Conservation (phyloP, 2,329 filamentous ascomycete genomes). For the Aureobasidium uvarum region DNA sequence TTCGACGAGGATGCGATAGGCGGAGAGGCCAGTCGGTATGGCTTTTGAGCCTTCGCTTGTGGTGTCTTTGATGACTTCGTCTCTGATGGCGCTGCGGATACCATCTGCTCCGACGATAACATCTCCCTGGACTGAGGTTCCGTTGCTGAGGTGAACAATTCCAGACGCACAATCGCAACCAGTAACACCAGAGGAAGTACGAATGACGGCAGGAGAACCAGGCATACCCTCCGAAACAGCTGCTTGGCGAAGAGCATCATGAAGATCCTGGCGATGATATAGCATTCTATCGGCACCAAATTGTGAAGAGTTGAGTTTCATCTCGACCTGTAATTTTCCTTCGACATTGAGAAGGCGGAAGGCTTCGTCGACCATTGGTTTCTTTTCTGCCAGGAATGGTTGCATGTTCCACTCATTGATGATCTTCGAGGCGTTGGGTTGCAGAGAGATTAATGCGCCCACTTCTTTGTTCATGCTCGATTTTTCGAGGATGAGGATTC, state of each 20-base stretch:
- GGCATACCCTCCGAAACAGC: conserved; percentile 31
- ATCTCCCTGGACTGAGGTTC: conserved; percentile 32
- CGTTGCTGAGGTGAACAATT: conserved; percentile 39
- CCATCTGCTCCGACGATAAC: conserved; percentile 44
- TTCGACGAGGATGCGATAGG: conserved; percentile 42
- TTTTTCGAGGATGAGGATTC: conserved; percentile 38
- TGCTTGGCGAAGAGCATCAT: conserved; percentile 37
- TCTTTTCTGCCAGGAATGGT: conserved; percentile 34
- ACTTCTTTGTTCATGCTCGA: conserved; percentile 40
- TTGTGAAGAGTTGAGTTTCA: conserved; percentile 36
- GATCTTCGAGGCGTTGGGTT: conserved; percentile 45
- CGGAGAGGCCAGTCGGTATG: conserved; percentile 42
- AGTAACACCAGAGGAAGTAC: conserved; percentile 34
- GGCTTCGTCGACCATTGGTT: conserved; percentile 40
- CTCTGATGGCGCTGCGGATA: conserved; percentile 35
- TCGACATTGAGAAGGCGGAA: conserved; percentile 41
- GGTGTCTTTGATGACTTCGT: conserved; percentile 30
- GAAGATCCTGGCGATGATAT: conserved; percentile 46
- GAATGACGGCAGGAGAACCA: conserved; percentile 35
- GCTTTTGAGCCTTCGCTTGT: conserved; percentile 28
- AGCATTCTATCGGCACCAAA: conserved; percentile 45
- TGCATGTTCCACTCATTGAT: conserved; percentile 38
- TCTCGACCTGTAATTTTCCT: conserved; percentile 38
- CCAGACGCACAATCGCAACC: conserved; percentile 33
- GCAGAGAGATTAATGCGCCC: conserved; percentile 45